Conservation (phyloP, 202 grass and related monocot genomes). For the Setaria italica region DNA sequence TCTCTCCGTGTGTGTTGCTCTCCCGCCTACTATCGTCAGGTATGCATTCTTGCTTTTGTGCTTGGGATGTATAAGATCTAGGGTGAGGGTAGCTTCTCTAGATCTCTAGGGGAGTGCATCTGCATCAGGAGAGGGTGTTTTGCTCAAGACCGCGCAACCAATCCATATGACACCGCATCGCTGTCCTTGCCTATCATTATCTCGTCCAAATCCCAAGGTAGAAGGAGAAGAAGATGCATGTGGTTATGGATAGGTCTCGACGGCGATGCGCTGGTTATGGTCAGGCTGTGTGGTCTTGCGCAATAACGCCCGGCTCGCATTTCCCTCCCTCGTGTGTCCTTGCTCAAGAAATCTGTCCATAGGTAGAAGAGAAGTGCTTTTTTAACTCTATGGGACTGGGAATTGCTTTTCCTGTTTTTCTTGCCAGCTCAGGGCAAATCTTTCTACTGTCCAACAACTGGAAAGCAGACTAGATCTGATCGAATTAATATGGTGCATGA, state of each 20-base stretch:
- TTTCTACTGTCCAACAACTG: not conserved
- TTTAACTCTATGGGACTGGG: not conserved
- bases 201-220: not conserved
- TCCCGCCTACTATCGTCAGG: not conserved
- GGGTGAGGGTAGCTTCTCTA: not conserved
- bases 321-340: not conserved
- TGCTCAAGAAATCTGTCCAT: not conserved
- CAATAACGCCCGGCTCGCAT: constrained; percentile 18
- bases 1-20: not conserved
- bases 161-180: constrained; percentile 63
- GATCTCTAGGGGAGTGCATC: not conserved
- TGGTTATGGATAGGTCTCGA: constrained; percentile 36
- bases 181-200: constrained; percentile 43
- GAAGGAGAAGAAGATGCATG: not conserved
- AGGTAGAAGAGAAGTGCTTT: too few species aligned
- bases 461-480: not conserved
- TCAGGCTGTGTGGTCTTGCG: constrained; percentile 56
- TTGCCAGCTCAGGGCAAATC: not conserved
- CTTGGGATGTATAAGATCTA: not conserved
- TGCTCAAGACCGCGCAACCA: constrained; percentile 62
- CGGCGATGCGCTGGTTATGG: constrained; percentile 68
- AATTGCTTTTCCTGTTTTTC: not conserved
- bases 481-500: not conserved
- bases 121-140: constrained; percentile 33
- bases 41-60: not conserved